Evolutionary conservation across 768 basidiomycete species (phyloP).

Genomic region (Glaciozyma martinii): DNA sequence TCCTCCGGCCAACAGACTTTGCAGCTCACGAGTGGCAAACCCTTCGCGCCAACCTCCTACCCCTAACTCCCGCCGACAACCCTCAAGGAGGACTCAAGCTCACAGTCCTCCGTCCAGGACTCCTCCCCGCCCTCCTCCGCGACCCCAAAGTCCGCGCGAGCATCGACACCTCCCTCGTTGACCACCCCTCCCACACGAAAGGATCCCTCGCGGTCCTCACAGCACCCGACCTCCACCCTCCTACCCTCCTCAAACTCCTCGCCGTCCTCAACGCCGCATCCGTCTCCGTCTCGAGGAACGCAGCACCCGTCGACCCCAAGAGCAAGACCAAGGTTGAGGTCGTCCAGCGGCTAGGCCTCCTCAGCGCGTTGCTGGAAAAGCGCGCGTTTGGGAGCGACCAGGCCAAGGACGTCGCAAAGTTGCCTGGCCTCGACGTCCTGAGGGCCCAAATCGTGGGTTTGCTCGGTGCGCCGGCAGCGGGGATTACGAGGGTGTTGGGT

Average conservation of each 20-base stretch:
- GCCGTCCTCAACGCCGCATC: slow-evolving; percentile 48
- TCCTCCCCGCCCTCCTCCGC: slow-evolving; percentile 63
- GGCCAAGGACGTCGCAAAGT: slow-evolving; percentile 55
- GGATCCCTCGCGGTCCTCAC: slow-evolving; percentile 60
- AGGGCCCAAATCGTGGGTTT: slow-evolving; percentile 76
- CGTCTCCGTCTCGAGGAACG: slow-evolving; percentile 38
- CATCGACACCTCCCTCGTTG: slow-evolving; percentile 52
- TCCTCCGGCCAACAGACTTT: slow-evolving; percentile 72
- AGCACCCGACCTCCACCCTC: slow-evolving; percentile 60
- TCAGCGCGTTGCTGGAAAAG: slow-evolving; percentile 73
- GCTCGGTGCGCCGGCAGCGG: slow-evolving; percentile 62
- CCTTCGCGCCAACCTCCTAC: slow-evolving; percentile 52
- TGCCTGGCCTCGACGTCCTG: slow-evolving; percentile 69
- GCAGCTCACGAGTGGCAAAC: slow-evolving; percentile 56
- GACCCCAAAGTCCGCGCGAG: neutral
- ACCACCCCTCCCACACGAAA: slow-evolving; percentile 49
- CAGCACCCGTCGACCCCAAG: slow-evolving; percentile 1
- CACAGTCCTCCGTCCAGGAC: slow-evolving; percentile 63
- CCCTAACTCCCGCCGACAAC: slow-evolving; percentile 38
- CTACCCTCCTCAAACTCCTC: slow-evolving; percentile 59
- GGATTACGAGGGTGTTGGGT: slow-evolving; percentile 61
- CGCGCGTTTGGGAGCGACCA: slow-evolving; percentile 55
- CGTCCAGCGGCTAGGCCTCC: slow-evolving; percentile 47
- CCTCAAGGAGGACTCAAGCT: slow-evolving; percentile 47
- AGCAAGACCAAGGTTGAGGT: too few relatives aligned